A percentile compares a stretch with the other conserved stretches of the same genome.
Evolutionary conservation across 257 asterid species (phyloP).

Genomic region (Solanum virginianum): DNA sequence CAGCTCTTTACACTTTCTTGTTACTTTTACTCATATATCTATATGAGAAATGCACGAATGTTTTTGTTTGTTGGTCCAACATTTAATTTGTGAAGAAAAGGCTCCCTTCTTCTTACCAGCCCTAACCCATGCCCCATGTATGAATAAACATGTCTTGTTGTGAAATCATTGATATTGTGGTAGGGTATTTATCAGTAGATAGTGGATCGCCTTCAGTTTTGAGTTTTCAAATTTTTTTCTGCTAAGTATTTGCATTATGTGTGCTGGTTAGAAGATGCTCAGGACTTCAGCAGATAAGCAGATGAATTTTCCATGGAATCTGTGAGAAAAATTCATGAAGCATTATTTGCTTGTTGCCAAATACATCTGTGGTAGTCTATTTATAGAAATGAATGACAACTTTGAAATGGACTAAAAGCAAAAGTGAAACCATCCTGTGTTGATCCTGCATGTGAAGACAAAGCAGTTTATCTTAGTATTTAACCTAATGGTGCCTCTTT

Average conservation of each 20-base stretch:
- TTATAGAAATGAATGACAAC: not conserved
- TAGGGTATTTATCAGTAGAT: not conserved
- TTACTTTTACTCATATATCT: no score
- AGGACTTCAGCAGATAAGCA: not conserved
- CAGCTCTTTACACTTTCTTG: no score
- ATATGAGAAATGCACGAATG: no score
- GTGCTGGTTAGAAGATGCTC: not conserved
- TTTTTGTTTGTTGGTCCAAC: not conserved
- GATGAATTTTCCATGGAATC: not conserved
- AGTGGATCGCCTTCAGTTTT: not conserved
- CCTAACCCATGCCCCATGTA: not conserved
- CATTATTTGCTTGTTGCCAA: no score
- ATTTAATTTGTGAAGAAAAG: not conserved
- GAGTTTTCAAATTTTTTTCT: not conserved
- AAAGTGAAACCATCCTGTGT: not conserved
- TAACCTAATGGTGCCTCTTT: no score
- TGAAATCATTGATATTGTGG: not conserved
- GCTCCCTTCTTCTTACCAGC: not conserved
- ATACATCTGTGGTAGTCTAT: not conserved
- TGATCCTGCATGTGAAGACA: not conserved
- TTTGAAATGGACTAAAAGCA: not conserved
- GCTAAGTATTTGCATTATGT: not conserved
- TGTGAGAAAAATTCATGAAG: not conserved
- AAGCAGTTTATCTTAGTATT: no score
- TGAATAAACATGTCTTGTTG: not conserved